phyloP scores from a whole-genome alignment of 164 flowering plant species.

The Vitis amurensis region DNA sequence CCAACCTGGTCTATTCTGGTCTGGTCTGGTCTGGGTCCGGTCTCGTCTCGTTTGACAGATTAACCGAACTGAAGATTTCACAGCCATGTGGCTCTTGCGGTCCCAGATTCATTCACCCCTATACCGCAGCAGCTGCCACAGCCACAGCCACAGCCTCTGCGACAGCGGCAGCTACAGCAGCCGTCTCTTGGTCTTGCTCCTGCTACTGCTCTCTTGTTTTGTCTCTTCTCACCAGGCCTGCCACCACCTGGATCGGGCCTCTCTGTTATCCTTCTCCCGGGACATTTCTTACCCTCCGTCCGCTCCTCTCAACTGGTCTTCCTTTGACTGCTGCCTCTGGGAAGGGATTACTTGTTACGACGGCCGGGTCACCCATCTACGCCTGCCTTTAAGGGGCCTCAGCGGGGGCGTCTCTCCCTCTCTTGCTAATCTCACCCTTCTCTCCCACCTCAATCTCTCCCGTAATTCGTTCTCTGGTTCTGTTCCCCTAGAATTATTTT shows the following conservation, averaged over 20 bases:
- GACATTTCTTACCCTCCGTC: conserved; percentile 10
- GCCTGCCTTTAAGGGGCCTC: conserved; percentile 43
- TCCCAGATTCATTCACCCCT: no score
- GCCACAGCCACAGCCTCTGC: neutral
- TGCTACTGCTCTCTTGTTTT: neutral
- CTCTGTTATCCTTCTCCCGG: conserved; percentile 34
- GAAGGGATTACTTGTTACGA: conserved; percentile 49
- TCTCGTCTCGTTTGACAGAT: no score
- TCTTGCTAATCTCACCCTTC: conserved; percentile 33
- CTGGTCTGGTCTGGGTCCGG: no score
- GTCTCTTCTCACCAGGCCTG: conserved; percentile 22
- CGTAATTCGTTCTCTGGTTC: conserved; percentile 40
- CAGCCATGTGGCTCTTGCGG: no score
- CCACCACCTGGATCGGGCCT: conserved; percentile 29
- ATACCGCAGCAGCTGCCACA: neutral
- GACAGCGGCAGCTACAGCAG: neutral
- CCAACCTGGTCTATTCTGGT: no score
- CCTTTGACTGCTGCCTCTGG: conserved; percentile 55
- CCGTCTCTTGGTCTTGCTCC: neutral
- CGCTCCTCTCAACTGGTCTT: conserved; percentile 38
- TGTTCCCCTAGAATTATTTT: conserved; percentile 36
- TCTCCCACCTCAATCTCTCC: conserved; percentile 55
- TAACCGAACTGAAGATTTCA: no score
- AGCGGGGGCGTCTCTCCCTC: conserved; percentile 38
- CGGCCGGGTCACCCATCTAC: conserved; percentile 37